These are phyloP conservation scores for Globisporangium polare DNA, from an alignment of 352 stramenopile genomes.

Conservation along the genomic window DNA sequence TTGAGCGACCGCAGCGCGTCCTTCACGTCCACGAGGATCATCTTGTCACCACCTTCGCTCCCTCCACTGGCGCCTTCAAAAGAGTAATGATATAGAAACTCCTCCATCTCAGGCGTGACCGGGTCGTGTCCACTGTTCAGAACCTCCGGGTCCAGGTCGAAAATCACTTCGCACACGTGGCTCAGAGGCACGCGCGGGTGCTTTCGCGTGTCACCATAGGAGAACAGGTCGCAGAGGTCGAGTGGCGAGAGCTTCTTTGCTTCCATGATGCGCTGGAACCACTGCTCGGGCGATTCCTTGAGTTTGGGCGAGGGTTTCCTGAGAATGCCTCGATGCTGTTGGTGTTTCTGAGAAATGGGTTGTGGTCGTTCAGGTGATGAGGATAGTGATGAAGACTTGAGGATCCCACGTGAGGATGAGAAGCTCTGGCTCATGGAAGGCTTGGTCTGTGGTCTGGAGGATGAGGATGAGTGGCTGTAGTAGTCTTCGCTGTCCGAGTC, in stretches of 20 bases:
- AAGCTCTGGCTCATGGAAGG: neutral
- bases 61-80: slow-evolving; percentile 23
- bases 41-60: slow-evolving; percentile 9
- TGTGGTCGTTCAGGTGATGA: neutral
- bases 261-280: slow-evolving; percentile 52
- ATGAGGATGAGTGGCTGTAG: neutral
- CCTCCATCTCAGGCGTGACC: slow-evolving; percentile 55
- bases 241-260: slow-evolving; percentile 41
- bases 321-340: neutral
- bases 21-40: slow-evolving; percentile 53
- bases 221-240: slow-evolving; percentile 56
- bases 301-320: neutral
- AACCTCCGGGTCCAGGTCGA: slow-evolving; percentile 36
- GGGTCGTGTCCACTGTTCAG: slow-evolving; percentile 23
- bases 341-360: neutral
- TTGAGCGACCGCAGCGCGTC: slow-evolving; percentile 50
- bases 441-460: neutral
- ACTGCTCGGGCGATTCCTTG: slow-evolving; percentile 34
- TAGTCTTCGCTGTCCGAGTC: neutral
- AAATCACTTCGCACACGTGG: slow-evolving; percentile 53
- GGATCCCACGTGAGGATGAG: neutral
- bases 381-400: neutral
- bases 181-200: slow-evolving; percentile 38
- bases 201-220: slow-evolving; percentile 31
- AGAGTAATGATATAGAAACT: slow-evolving; percentile 44